phyloP scores from a whole-genome alignment of 768 basidiomycete species.

The Neoboletus magnificus region DNA sequence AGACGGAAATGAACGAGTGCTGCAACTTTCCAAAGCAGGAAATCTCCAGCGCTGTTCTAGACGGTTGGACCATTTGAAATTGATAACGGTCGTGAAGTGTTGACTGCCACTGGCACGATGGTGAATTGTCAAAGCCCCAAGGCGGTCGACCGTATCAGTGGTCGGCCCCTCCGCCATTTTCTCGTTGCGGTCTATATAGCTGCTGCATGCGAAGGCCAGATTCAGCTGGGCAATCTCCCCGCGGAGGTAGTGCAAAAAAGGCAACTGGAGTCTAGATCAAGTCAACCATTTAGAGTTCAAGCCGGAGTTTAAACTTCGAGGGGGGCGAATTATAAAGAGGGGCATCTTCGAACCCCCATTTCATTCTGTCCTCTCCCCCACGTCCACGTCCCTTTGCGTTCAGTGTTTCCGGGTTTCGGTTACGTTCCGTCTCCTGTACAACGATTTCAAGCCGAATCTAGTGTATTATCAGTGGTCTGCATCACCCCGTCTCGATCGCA shows the following conservation, averaged over 20 bases:
- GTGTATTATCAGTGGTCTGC: conserved; percentile 43
- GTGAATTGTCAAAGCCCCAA: not conserved
- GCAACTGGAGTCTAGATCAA: conserved; percentile 23
- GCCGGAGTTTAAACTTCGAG: conserved; percentile 49
- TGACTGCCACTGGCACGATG: conserved; percentile 3
- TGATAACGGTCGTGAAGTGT: conserved; percentile 13
- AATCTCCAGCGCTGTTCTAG: not conserved
- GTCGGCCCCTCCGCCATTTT: not conserved
- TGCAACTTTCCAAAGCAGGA: conserved; percentile 2
- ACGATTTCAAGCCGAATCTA: conserved; percentile 46
- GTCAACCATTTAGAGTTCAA: conserved; percentile 27
- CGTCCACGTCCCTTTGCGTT: conserved; percentile 47
- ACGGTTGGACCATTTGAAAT: conserved; percentile 23
- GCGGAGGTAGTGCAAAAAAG: conserved; percentile 20
- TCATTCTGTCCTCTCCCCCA: conserved; percentile 40
- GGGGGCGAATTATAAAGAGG: conserved; percentile 42
- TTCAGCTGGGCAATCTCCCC: not conserved
- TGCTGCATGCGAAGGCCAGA: not conserved
- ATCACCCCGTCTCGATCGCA: conserved; percentile 19
- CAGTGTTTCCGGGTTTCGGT: conserved; percentile 53
- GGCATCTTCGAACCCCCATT: conserved; percentile 30
- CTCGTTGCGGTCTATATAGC: not conserved
- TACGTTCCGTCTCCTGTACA: conserved; percentile 53
- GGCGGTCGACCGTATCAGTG: not conserved
- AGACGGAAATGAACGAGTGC: conserved; percentile 14